phyloP scores from a whole-genome alignment of 495 filamentous ascomycete genomes.

The Daldinia childiae region DNA sequence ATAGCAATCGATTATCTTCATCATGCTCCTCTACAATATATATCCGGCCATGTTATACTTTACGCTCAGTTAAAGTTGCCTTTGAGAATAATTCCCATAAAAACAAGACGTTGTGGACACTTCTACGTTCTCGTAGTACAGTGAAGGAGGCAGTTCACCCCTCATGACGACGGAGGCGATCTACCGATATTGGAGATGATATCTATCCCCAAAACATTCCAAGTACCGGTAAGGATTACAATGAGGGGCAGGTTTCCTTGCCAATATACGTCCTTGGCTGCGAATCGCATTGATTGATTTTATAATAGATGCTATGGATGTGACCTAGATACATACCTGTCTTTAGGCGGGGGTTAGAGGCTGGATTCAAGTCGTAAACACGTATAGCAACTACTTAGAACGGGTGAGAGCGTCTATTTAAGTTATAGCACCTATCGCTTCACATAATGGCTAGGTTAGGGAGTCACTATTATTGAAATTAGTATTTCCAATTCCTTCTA shows the following conservation, averaged over 20 bases:
- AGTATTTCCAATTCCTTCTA: not conserved
- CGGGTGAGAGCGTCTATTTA: not conserved
- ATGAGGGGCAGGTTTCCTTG: slow-evolving; percentile 18
- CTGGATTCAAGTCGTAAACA: not conserved
- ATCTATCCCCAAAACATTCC: slow-evolving; percentile 8
- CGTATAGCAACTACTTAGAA: not conserved
- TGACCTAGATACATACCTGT: not conserved
- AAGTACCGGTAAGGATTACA: slow-evolving; percentile 8
- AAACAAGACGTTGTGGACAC: no score
- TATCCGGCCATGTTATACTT: not conserved
- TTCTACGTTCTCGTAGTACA: not conserved
- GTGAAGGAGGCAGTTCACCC: not conserved
- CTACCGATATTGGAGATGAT: slow-evolving; percentile 16
- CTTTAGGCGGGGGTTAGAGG: not conserved
- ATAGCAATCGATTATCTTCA: not conserved
- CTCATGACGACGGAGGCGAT: slow-evolving; percentile 17
- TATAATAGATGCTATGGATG: not conserved
- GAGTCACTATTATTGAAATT: not conserved
- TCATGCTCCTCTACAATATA: not conserved
- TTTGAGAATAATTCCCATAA: not conserved
- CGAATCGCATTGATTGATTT: slow-evolving; percentile 3
- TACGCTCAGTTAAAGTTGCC: no score
- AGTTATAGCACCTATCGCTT: not conserved
- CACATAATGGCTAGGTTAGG: not conserved
- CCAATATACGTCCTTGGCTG: slow-evolving; percentile 3